Evolutionary conservation across 2,329 filamentous ascomycete species (phyloP), one percentile per base, ranked within the genome.

Genomic region (Herpotrichia juniperi): DNA sequence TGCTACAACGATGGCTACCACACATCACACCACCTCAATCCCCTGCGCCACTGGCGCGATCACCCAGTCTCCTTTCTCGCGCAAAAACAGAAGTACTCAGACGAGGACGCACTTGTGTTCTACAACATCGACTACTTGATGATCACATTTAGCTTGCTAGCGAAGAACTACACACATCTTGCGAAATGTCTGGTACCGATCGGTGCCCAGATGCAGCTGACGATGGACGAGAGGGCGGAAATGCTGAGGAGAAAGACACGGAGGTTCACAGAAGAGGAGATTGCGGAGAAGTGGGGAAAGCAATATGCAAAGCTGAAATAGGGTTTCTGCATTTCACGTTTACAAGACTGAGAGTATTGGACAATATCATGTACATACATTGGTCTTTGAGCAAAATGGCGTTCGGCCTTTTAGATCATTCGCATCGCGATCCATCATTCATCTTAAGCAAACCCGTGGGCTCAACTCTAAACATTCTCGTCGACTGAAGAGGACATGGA

Each of bases 1-100:
- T 93, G 88, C 76, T 92, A 87, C 81, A 92, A 93, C 62, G 89
- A 92, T 63, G 89, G 89, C 58, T 92, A 91, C 71, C 89, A 92
- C 73, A 92, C 88, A 6, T 90, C 88, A 16, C 90, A 92, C 67
- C 89, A 92, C 63, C 82, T 92, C 46, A 91, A 92, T 73, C 89
- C 88, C 0, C 81, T 84, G 24, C 84, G 90, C 1, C 90, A 93
- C 76, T 93, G 90, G 90, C 86, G 90, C 51, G 88, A 93, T 17
- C 90, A 93, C 62, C 90, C 90, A 0, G 78, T 85, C 11, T 83
- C 88, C 6, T 91, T 93, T 72, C 76, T 93, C 1, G 81, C 86
- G 60, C 83, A 85, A 40, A 91, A 91, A 72, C 74, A 82, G 21
- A 81, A 80, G 2, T 93, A 93, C 63, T 79, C 83, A 0, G 73